Evolutionary conservation across 1,139 yeast species (phyloP), one percentile per base, ranked within the genome.

Genomic region (Taiozyma sp.): DNA sequence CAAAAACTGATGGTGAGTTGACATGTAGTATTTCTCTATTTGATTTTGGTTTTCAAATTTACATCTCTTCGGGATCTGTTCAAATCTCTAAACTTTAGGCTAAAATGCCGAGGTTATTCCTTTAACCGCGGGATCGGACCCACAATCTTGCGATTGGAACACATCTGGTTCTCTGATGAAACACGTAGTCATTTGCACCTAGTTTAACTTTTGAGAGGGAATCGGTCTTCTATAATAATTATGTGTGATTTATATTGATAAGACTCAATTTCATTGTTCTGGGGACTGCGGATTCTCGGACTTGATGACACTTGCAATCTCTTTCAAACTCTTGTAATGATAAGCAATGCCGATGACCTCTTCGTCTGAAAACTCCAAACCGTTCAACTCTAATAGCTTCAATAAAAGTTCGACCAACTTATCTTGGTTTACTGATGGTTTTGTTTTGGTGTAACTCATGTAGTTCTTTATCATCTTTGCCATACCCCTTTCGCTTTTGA

Each of bases 401-500:
- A 52, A 34, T 4, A 50, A 43, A 13, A 52, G 22, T 4, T 14
- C 22, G 16, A 50, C 24, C 42, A 50, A 48, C 4, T 44, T 12
- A 9, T 45, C 47, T 28, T 50, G 47, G 16, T 48, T 44, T 5
- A 39, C 9, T 2, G 13, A 23, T 19, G 23, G 16, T 6, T 39
- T 28, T 16, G 10, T n/a, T 12, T 8, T n/a, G 14, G 9, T 23
- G 22, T 19, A 19, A 6, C 12, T 44, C 9, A 44, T 32, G 1
- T 38, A 36, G 7, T 30, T 8, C 27, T 43, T 46, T 4, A 52
- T 45, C 53, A 52, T 43, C 29, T 39, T 50, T 2, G 46, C 48
- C 43, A 52, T 41, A 3, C 43, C 19, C n/a, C 41, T 48, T 8
- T 50, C 50, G n/a, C 48, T 46, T 13, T 48, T 47, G 23, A 52